These are phyloP conservation scores for Sporodiniella umbellata DNA, from an alignment of 371 early-diverging fungal species.

Conservation along the genomic window DNA sequence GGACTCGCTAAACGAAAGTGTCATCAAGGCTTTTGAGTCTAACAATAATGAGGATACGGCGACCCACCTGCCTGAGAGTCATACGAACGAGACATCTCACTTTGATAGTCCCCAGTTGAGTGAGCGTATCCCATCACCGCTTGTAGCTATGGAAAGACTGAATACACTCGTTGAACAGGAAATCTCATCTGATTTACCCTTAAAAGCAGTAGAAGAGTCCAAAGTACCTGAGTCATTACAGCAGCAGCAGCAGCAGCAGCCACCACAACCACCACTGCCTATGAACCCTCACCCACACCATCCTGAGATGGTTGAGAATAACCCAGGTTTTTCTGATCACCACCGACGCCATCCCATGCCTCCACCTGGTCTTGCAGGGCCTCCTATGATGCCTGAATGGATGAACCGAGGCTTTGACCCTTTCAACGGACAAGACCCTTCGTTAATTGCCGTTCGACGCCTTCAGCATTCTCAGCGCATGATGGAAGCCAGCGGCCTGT, in stretches of 20 bases:
- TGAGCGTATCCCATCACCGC: slow-evolving; percentile 14
- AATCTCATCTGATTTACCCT: slow-evolving; percentile 5
- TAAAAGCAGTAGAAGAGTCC: background rate
- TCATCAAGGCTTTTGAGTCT: slow-evolving; percentile 29
- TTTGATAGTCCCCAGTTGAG: background rate
- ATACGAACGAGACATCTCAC: background rate
- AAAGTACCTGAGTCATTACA: too few species aligned
- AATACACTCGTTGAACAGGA: slow-evolving; percentile 29
- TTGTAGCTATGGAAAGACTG: slow-evolving; percentile 33
- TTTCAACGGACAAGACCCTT: slow-evolving; percentile 46
- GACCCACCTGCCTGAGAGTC: too few species aligned
- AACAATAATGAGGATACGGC: slow-evolving; percentile 5
- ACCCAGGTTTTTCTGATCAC: background rate
- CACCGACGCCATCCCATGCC: slow-evolving; percentile 18
- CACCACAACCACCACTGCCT: too few species aligned
- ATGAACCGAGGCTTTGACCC: slow-evolving; percentile 37
- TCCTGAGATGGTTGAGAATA: background rate
- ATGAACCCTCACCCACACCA: too few species aligned
- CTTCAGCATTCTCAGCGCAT: slow-evolving; percentile 52
- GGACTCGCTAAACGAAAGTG: slow-evolving; percentile 21
- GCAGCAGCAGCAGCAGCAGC: too few species aligned
- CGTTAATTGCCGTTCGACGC: slow-evolving; percentile 39
- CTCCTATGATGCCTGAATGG: slow-evolving; percentile 27
- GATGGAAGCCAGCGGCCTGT: slow-evolving; percentile 46
- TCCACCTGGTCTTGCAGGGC: slow-evolving; percentile 17